Evolutionary conservation across 805 yeast species (phyloP), one percentile per base, ranked within the genome.

Genomic region (Metschnikowia dekortorum): DNA sequence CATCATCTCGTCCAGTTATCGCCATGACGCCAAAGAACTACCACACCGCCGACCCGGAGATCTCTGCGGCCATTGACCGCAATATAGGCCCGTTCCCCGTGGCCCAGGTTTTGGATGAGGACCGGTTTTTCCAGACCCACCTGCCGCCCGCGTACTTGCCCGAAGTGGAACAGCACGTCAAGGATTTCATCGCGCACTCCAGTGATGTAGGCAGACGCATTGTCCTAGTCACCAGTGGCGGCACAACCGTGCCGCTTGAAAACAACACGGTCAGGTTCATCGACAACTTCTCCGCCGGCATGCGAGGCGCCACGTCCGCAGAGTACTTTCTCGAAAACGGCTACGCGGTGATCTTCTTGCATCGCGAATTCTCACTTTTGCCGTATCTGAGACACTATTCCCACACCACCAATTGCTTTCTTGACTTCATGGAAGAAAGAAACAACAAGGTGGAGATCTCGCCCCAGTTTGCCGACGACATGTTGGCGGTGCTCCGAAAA

Each of bases 281-380:
- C 61, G 99, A 94, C 68, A 94, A 94, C 63, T 94, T 94, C 66
- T 84, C 94, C 56, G 98, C 98, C 26, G 99, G 99, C 26, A 94
- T 97, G 0, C 81, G 99, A 67, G 99, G 99, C 49, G 96, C 99
- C 4, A 83, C 96, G 0, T 85, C 95, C 37, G 96, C 98, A 4
- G 99, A 94, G 67, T 85, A 88, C 63, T 89, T 92, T 58, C 71
- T 94, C 48, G 88, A 85, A 49, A 73, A 80, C 50, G 96, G 90
- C 1, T 94, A 94, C 62, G 92, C 96, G 11, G 99, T 94, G 35
- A 85, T 94, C 32, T 94, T 94, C 62, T 69, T 94, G 38, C 96
- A 94, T 67, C 76, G 99, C 41, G 97, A 94, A 66, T 92, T 89
- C 67, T 87, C 96, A 0, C 74, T 94, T 49, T 75, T 88, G 56